phyloP scores from a whole-genome alignment of 495 filamentous ascomycete genomes.

The Chaetomidium leptoderma region DNA sequence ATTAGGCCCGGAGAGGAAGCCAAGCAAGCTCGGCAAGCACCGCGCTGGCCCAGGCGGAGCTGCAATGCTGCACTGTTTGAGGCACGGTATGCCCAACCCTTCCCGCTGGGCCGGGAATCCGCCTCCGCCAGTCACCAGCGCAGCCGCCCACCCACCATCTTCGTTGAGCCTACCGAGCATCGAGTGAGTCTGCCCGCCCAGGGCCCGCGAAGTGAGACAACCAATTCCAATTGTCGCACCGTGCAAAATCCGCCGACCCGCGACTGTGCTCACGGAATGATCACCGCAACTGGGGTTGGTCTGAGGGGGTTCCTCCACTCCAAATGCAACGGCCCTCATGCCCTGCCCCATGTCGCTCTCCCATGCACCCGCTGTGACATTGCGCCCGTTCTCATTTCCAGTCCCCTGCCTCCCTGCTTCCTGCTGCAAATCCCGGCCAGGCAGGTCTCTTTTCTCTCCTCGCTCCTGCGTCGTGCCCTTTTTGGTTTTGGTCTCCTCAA shows the following conservation, averaged over 20 bases:
- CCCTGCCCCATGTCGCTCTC: no score
- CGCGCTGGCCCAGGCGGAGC: background rate
- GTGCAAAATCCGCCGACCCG: conserved; percentile 2
- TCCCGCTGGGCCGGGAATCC: conserved; percentile 26
- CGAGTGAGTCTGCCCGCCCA: no score
- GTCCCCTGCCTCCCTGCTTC: conserved; percentile 11
- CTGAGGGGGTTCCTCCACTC: conserved; percentile 17
- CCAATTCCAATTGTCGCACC: conserved; percentile 8
- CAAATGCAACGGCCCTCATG: conserved; percentile 24
- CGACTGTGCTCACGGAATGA: conserved; percentile 14
- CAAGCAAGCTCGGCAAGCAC: background rate
- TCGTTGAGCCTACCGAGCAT: no score
- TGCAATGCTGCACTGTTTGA: conserved; percentile 17
- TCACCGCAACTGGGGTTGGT: conserved; percentile 7
- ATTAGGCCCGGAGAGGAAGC: conserved; percentile 24
- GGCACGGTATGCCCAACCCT: conserved; percentile 10
- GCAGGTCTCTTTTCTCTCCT: background rate
- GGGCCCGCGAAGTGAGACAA: conserved; percentile 4
- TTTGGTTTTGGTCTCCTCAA: no score
- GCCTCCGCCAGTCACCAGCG: conserved; percentile 9
- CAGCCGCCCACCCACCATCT: conserved; percentile 8
- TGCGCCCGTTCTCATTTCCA: conserved; percentile 29
- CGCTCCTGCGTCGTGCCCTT: background rate
- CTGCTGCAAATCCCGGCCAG: conserved; percentile 8
- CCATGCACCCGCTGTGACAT: conserved; percentile 26